Conservation (phyloP, 306 rosid genomes). For the Trichosanthes cucumerina region DNA sequence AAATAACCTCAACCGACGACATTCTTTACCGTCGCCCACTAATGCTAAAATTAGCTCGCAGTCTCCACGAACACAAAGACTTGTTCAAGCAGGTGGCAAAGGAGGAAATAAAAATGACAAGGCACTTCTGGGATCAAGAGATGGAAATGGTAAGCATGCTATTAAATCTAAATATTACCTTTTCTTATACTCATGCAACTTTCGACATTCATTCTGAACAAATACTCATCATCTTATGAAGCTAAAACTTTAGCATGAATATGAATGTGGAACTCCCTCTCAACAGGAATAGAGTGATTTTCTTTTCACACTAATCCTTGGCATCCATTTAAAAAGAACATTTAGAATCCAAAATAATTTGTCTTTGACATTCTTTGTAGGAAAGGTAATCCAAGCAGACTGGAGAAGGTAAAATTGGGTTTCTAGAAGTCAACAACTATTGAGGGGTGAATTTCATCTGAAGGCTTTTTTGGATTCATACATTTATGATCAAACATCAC, state of each 20-base stretch:
- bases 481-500: constrained; percentile 30
- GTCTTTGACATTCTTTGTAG: constrained; percentile 31
- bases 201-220: background rate
- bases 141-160: constrained; percentile 60
- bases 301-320: background rate
- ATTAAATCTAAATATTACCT: background rate
- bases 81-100: constrained; percentile 60
- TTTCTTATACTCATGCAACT: background rate
- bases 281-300: background rate
- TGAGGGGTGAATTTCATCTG: constrained; percentile 25
- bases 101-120: constrained; percentile 48
- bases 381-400: constrained; percentile 72
- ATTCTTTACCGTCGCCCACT: constrained; percentile 70
- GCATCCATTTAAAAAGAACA: background rate
- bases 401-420: constrained; percentile 62
- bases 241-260: background rate
- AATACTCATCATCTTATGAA: background rate
- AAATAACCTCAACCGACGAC: constrained; percentile 53
- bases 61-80: constrained; percentile 83
- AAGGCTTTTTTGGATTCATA: constrained; percentile 21
- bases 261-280: background rate
- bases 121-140: constrained; percentile 41
- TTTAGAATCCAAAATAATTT: background rate
- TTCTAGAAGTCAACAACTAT: constrained; percentile 25
- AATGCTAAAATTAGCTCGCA: constrained; percentile 77